Conservation (phyloP, 2,329 filamentous ascomycete species). For the Aspergillus ochraceus region DNA sequence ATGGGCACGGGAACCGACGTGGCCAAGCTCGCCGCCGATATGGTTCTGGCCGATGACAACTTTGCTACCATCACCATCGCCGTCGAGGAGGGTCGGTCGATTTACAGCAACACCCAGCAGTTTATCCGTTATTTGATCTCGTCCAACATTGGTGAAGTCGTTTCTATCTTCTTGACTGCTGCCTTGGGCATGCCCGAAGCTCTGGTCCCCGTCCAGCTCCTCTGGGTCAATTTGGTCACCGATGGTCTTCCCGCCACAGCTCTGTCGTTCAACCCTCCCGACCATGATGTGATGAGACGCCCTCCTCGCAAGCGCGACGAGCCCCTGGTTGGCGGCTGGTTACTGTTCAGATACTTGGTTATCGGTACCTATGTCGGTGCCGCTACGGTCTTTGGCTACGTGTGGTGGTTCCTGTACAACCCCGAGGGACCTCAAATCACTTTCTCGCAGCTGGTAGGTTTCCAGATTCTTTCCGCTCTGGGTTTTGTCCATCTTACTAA, state of each 20-base stretch:
- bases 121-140: conserved; percentile 99
- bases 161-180: conserved; percentile 97
- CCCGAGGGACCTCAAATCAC: conserved; percentile 83
- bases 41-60: conserved; percentile 98
- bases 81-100: conserved; percentile 94
- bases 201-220: conserved; percentile 90
- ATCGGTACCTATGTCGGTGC: conserved; percentile 93
- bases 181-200: conserved; percentile 97
- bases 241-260: conserved; percentile 96
- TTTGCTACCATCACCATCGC: conserved; percentile 96
- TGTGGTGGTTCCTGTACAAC: conserved; percentile 99
- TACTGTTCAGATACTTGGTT: conserved; percentile 96
- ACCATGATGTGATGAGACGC: conserved; percentile 96
- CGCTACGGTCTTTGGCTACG: conserved; percentile 93
- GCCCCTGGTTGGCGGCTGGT: conserved; percentile 86
- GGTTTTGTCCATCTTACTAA: conserved; percentile 8
- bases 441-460: conserved; percentile 74
- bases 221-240: conserved; percentile 98
- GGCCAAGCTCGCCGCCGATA: conserved; percentile 92
- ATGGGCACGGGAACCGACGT: conserved; percentile 99
- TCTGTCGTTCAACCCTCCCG: conserved; percentile 96
- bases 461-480: conserved; percentile 5
- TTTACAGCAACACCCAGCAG: conserved; percentile 99
- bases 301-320: conserved; percentile 90
- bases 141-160: conserved; percentile 98